These are phyloP conservation scores for Exobasidium cylindrosporum DNA, from an alignment of 1,284 basidiomycete species.

Conservation along the genomic window DNA sequence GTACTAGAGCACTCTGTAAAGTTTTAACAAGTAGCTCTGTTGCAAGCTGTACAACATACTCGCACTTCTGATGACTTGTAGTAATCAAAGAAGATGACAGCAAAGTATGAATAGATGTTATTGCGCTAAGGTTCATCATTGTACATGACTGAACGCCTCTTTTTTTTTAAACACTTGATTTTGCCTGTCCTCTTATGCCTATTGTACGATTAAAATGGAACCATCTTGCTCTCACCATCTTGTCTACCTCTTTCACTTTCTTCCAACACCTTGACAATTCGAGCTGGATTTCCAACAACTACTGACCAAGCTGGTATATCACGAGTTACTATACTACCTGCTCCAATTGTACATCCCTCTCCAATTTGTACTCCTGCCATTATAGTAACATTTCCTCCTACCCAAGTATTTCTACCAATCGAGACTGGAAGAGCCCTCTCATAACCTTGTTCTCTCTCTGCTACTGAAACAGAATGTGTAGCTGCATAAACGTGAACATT, in stretches of 20 bases:
- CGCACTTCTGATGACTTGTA: no score
- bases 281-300: slow-evolving; percentile 59
- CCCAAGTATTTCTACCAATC: slow-evolving; percentile 39
- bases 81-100: no score
- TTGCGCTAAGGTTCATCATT: no score
- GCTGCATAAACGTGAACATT: slow-evolving; percentile 41
- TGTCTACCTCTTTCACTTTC: slow-evolving; percentile 31
- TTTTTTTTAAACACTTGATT: no score
- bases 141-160: no score
- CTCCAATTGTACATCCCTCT: slow-evolving; percentile 58
- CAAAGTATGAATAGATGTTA: no score
- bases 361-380: slow-evolving; percentile 60
- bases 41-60: no score
- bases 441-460: slow-evolving; percentile 32
- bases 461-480: slow-evolving; percentile 33
- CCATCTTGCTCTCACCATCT: neutral
- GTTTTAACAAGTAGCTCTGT: no score
- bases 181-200: no score
- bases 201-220: slow-evolving; percentile 1
- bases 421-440: slow-evolving; percentile 39
- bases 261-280: slow-evolving; percentile 55
- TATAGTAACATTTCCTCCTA: slow-evolving; percentile 58
- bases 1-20: no score
- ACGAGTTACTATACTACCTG: slow-evolving; percentile 59
- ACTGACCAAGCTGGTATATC: slow-evolving; percentile 57